Evolutionary conservation across 805 yeast species (phyloP), one percentile per base, ranked within the genome.

Genomic region (Candida krabiensis): DNA sequence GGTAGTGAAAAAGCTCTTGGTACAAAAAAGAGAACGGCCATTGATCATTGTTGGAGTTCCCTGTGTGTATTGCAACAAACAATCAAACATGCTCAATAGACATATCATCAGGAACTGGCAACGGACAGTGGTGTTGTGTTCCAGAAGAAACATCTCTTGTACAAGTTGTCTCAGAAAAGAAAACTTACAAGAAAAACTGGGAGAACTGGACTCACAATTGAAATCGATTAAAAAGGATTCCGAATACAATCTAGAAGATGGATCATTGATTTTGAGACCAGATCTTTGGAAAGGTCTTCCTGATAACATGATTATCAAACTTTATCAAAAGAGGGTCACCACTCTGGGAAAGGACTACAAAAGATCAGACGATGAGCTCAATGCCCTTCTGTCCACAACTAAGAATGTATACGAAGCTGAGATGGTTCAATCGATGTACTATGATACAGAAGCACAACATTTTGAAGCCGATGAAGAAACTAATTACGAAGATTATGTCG

Each of bases 241-340:
- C 5, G 40, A 44, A 3, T 33, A 37, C 12, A 43, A 43, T 12
- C 34, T 55, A 21, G 46, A 53, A 2, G 55, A 52, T 27, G 44
- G 45, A 15, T 50, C 56, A 12, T 60, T 80, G 19, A 75, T 75
- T 49, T 64, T 79, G 43, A 73, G 75, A 38, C 95, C 95, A 3
- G 77, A 76, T 39, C 71, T 75, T 37, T 85, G 95, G 95, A 66
- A 69, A 35, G 85, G 82, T 0, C 67, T 83, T 41, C 82, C 86
- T 11, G 74, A 85, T 12, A 77, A 79, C 40, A 69, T 73, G 44
- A 76, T 85, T 33, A 69, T 83, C 43, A 74, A 74, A 42, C 67
- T 85, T 43, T 85, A 78, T 56, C 67, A 75, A 46, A 68, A 77
- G 51, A 71, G 91, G 59, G 75, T 75, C 14, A 44, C 44, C 12